Evolutionary conservation across 768 basidiomycete species (phyloP), one percentile per base, ranked within the genome.

Genomic region (Sistotremastrum niveocremeum): DNA sequence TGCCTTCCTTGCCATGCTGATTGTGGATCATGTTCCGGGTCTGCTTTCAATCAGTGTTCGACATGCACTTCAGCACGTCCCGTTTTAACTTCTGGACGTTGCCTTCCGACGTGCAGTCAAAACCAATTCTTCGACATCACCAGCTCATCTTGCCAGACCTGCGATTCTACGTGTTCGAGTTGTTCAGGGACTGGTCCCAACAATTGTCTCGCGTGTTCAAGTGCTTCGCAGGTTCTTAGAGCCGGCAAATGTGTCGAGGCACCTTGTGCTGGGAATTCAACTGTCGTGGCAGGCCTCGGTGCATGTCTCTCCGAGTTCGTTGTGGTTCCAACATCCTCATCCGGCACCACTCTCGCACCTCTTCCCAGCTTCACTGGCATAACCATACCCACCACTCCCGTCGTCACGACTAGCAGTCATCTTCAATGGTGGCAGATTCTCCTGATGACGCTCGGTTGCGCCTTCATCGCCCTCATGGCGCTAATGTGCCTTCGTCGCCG

Each of bases 1-100:
- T 93, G 89, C 64, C 56, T 77, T 46, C 54, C 78, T 4, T 94
- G 90, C 60, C 88, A 93, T 49, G 77, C 86, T 0, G 90, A 93
- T 57, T 94, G 89, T 56, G 76, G 75, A 10, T 78, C 81, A 2
- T 94, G 90, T 62, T 76, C 77, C 28, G 87, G 86, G n/a, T 55
- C 72, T 20, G 73, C 77, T 0, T 86, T 86, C 64, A 77, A 76
- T 56, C 80, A 89, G 57, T 94, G 89, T 62, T 70, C 77, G 6
- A 73, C 74, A 41, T 91, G 88, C 56, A 69, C 77, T 33, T 54
- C 77, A 30, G 63, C 67, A 20, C 74, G 78, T 0, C 88, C 86
- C 0, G 84, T 89, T 36, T 75, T 80, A 40, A 74, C 73, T 36
- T 77, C 73, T 45, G 85, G 85, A 30, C 72, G 87, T 44, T 90